Conservation (phyloP, 768 basidiomycete species). For the Lactifluus hygrophoroides region DNA sequence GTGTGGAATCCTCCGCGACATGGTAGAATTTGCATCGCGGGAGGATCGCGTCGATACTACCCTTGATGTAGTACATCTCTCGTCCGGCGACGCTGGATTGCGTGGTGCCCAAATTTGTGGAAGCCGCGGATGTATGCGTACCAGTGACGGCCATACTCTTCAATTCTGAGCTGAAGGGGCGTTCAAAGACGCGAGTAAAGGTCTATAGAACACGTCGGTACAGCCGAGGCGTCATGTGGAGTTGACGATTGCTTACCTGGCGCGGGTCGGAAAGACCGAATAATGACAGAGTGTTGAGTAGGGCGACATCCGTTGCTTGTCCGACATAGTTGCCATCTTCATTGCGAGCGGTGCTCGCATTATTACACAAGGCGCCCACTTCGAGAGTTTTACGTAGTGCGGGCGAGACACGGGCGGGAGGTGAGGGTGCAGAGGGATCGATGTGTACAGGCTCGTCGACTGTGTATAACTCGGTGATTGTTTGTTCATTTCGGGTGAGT, state of each 20-base stretch:
- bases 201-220: slow-evolving; percentile 32
- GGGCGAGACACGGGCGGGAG: slow-evolving; percentile 39
- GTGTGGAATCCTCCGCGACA: slow-evolving; percentile 83
- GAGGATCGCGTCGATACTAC: slow-evolving; percentile 82
- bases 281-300: slow-evolving; percentile 66
- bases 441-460: slow-evolving; percentile 75
- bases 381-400: slow-evolving; percentile 71
- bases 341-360: slow-evolving; percentile 55
- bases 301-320: slow-evolving; percentile 88
- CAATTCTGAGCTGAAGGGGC: slow-evolving; percentile 87
- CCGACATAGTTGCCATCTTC: slow-evolving; percentile 72
- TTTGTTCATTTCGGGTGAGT: slow-evolving; percentile 93
- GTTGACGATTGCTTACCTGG: slow-evolving; percentile 37
- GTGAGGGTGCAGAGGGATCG: slow-evolving; percentile 41
- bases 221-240: background rate
- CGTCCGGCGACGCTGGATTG: slow-evolving; percentile 31
- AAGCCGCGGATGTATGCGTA: slow-evolving; percentile 37
- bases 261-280: slow-evolving; percentile 67
- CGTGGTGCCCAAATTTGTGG: slow-evolving; percentile 20
- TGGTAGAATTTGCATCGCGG: slow-evolving; percentile 85
- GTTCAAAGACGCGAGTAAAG: slow-evolving; percentile 67
- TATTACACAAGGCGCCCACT: slow-evolving; percentile 86
- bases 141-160: slow-evolving; percentile 93
- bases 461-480: slow-evolving; percentile 79
- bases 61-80: slow-evolving; percentile 87